Evolutionary conservation across 371 early-diverging fungal species (phyloP).

Genomic region (Apophysomyces ossiformis): DNA sequence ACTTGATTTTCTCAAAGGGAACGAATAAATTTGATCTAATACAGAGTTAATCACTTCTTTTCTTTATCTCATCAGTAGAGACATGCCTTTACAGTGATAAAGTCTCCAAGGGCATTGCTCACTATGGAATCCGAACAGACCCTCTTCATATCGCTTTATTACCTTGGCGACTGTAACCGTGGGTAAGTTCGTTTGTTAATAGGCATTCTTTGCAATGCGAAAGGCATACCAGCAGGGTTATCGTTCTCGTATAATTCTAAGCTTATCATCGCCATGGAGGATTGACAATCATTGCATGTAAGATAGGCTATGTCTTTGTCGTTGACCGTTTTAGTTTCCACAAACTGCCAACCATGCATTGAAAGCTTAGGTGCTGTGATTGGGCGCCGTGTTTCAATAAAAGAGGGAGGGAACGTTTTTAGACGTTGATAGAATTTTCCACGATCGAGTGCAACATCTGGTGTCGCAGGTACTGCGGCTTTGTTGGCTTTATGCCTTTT

Average conservation of each 20-base stretch:
- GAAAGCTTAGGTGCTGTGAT: not conserved
- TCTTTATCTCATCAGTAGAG: too few relatives aligned
- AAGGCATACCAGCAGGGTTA: not conserved
- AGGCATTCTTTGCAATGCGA: not conserved
- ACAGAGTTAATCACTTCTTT: not conserved
- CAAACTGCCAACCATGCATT: constrained; percentile 5
- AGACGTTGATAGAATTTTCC: not conserved
- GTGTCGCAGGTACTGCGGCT: not conserved
- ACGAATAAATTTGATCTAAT: not conserved
- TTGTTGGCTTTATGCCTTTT: constrained; percentile 2
- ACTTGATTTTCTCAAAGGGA: not conserved
- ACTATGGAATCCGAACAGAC: not conserved
- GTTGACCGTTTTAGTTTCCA: not conserved
- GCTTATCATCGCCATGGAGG: not conserved
- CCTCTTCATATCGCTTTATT: not conserved
- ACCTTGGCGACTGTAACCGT: not conserved
- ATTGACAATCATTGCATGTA: not conserved
- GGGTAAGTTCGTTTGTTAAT: not conserved
- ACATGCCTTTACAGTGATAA: not conserved
- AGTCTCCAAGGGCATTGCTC: constrained; percentile 1
- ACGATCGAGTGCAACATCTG: not conserved
- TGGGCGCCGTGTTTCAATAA: not conserved
- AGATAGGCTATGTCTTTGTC: not conserved
- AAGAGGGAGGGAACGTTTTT: not conserved
- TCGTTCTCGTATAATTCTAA: not conserved